Evolutionary conservation across 1,139 yeast species (phyloP), one percentile per base, ranked within the genome.

Genomic region (Hyphopichia fennica): DNA sequence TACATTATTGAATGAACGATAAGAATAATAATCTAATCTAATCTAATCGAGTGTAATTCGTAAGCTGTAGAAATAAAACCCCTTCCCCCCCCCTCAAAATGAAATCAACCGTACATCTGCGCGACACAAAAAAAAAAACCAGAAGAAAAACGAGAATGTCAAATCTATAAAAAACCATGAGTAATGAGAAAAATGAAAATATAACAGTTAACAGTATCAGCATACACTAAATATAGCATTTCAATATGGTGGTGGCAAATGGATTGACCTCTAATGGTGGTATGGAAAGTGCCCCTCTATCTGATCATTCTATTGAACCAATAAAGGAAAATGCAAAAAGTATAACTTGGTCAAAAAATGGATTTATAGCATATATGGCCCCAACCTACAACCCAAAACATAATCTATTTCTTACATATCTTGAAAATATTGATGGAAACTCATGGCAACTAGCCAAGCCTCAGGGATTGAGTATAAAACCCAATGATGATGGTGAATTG

Each of bases 301-400:
- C 34, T 3, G 17, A 16, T 13, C 27, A 8, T n/a, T 33, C 35
- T 3, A 33, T 20, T 19, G 35, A 17, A n/a, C 35, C 35, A n/a
- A n/a, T 7, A 5, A 18, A 33, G 9, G 27, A 33, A 20, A 9
- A 20, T 14, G 27, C 40, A n/a, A 36, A 32, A 10, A 32, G 55
- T 37, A 72, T 85, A 27, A 76, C 89, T 16, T 87, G 95, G 95
- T 84, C 90, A 16, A 74, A 79, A 47, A 82, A 81, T 54, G 95
- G 95, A 15, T 80, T 84, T 53, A 73, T 87, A 19, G 93, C 91
- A 2, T 84, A 80, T 51, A 65, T 79, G 4, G 49, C 63, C 16
- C 69, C 69, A 41, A 48, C 49, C 2, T 38, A 48, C 25, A 41
- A 51, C 16, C 41, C 51, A n/a, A 58, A 57, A 33, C 56, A 64